Conservation (phyloP, 1,284 basidiomycete genomes). For the Puccinia polysora region DNA sequence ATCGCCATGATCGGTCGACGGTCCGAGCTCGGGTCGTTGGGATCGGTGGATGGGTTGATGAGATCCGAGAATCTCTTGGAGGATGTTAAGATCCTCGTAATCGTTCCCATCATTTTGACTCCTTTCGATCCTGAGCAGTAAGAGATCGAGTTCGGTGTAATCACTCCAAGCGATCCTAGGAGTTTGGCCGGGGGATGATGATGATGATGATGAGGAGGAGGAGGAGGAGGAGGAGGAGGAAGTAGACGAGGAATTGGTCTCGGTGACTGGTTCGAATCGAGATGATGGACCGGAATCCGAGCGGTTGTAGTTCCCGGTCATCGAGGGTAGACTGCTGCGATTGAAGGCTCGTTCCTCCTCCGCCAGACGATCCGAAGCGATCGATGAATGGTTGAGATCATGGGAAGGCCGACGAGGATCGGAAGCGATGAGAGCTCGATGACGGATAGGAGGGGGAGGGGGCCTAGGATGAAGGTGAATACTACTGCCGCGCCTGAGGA, state of each 20-base stretch:
- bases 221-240: background rate
- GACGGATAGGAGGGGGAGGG: too few relatives aligned
- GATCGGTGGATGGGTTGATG: background rate
- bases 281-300: background rate
- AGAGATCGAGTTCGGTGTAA: background rate
- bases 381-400: too few relatives aligned
- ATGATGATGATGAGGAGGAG: too few relatives aligned
- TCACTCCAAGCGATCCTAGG: background rate
- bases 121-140: background rate
- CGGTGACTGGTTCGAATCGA: background rate
- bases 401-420: too few relatives aligned
- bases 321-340: background rate
- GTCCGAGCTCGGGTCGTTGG: too few relatives aligned
- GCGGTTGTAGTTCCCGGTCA: background rate
- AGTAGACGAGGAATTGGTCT: background rate
- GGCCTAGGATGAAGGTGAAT: background rate
- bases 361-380: background rate
- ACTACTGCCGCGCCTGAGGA: background rate
- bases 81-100: background rate
- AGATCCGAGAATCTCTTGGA: background rate
- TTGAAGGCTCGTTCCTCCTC: background rate
- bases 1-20: background rate
- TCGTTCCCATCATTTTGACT: background rate
- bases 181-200: background rate
- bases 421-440: too few relatives aligned